Evolutionary conservation across 257 asterid species (phyloP).

Genomic region (Solanum megistacrolobum): DNA sequence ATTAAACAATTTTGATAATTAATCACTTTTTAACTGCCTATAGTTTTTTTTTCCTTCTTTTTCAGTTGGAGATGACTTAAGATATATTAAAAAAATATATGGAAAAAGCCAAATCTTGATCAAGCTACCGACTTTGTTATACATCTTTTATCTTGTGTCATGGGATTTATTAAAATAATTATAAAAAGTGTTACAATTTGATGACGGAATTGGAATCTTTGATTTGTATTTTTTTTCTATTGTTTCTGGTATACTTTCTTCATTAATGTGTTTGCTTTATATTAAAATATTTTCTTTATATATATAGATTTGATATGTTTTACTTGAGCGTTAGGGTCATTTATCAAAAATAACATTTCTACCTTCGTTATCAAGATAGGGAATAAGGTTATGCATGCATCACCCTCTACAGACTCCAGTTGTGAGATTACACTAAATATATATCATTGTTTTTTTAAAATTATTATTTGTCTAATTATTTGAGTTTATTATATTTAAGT

Average conservation of each 20-base stretch:
- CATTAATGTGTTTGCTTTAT: too few relatives aligned
- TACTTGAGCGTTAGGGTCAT: not conserved
- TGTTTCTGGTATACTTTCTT: too few relatives aligned
- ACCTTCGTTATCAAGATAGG: not conserved
- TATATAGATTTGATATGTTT: not conserved
- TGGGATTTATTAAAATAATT: not conserved
- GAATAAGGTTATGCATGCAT: not conserved
- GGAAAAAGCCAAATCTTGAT: not conserved
- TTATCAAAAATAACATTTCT: too few relatives aligned
- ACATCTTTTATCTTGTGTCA: conserved; percentile 15
- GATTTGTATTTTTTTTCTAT: not conserved
- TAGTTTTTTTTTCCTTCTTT: not conserved
- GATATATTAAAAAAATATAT: not conserved
- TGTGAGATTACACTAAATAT: rapidly evolving
- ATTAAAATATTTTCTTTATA: too few relatives aligned
- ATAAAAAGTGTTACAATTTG: not conserved
- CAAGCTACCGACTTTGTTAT: conserved; percentile 22
- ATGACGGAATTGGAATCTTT: conserved; percentile 34
- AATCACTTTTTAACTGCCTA: not conserved
- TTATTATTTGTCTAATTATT: not conserved
- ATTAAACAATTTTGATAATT: not conserved
- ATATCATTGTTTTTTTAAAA: not conserved
- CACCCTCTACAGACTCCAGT: not conserved
- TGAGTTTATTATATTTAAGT: not conserved
- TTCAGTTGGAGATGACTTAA: not conserved